These are phyloP conservation scores for Effrenium voratum DNA, from an alignment of 73 alveolate species.

Conservation along the genomic window DNA sequence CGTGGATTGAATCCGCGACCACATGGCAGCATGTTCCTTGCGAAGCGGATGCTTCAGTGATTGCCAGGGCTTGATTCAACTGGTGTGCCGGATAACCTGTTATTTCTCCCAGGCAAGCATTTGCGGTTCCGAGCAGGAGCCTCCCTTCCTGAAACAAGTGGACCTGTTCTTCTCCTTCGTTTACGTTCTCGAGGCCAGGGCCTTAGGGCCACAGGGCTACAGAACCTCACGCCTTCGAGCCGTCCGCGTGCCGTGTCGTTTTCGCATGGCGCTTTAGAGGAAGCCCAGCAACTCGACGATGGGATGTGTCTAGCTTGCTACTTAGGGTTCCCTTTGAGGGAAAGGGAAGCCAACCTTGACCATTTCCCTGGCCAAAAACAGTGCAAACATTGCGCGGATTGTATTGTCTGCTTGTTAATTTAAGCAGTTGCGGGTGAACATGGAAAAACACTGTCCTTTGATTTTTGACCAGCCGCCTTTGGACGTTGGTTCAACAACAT, in stretches of 20 bases:
- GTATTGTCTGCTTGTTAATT: too few species aligned
- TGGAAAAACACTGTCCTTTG: too few species aligned
- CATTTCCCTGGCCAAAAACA: too few species aligned
- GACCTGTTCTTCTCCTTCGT: slow-evolving; percentile 79
- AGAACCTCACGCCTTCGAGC: not conserved
- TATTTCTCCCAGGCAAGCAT: not conserved
- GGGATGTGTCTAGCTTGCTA: too few species aligned
- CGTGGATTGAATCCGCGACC: not conserved
- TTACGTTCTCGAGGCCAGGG: slow-evolving; percentile 43
- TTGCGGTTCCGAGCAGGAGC: slow-evolving; percentile 68
- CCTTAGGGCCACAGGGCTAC: not conserved
- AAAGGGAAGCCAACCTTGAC: too few species aligned
- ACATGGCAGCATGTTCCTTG: not conserved
- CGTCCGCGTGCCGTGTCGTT: not conserved
- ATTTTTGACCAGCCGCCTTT: too few species aligned
- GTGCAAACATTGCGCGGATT: too few species aligned
- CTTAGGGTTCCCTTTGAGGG: too few species aligned
- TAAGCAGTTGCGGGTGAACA: too few species aligned
- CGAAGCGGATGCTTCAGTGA: not conserved
- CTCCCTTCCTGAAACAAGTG: not conserved
- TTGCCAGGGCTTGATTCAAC: not conserved
- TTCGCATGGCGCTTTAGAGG: not conserved
- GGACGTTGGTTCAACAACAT: too few species aligned
- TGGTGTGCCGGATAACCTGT: not conserved
- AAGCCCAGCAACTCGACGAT: too few species aligned